A percentile compares a stretch with the other conserved stretches of the same genome.
Conservation (phyloP, 371 early-diverging fungal genomes). For the Circinella umbellata region DNA sequence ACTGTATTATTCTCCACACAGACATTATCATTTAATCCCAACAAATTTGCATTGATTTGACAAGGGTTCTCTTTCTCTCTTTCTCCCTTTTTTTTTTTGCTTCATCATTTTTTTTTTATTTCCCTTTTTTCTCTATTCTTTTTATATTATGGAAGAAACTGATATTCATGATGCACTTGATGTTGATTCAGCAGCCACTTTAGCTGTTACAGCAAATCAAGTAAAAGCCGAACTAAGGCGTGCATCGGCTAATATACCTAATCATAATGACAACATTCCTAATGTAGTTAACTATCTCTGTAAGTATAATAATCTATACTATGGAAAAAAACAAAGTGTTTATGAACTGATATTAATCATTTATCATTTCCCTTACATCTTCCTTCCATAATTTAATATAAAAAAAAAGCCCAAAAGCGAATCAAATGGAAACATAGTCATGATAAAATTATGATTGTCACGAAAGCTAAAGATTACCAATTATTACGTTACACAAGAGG, state of each 20-base stretch:
- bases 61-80: neutral
- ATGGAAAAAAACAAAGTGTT: no score
- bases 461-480: conserved; percentile 80
- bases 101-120: neutral
- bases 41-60: neutral
- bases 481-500: conserved; percentile 77
- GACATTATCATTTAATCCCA: no score
- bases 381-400: neutral
- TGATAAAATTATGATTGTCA: conserved; percentile 76
- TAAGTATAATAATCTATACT: neutral
- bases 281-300: neutral
- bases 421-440: conserved; percentile 56
- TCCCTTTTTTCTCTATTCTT: no score
- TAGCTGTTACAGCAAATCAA: neutral
- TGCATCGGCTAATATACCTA: neutral
- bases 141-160: neutral
- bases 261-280: neutral
- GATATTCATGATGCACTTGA: conserved; percentile 2
- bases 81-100: neutral
- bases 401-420: conserved; percentile 7
- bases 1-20: no score
- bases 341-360: no score
- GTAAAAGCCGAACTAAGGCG: neutral
- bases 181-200: neutral
- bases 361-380: no score